These are phyloP conservation scores for Ganoderma leucocontextum DNA, from an alignment of 1,284 basidiomycete genomes.

Conservation along the genomic window DNA sequence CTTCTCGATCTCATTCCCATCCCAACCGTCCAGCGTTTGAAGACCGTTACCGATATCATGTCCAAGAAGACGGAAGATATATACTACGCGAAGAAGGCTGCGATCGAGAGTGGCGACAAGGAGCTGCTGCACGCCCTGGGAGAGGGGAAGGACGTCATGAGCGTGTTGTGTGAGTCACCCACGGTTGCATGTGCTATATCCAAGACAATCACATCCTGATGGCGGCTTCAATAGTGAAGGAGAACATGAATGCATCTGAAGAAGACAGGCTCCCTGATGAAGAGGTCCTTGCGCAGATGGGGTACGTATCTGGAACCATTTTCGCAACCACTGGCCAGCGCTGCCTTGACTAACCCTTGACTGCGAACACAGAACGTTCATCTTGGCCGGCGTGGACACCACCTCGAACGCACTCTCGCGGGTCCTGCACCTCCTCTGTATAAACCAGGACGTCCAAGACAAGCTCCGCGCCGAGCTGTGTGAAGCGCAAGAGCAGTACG, in stretches of 20 bases:
- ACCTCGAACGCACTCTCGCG: slow-evolving; percentile 19
- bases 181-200: slow-evolving; percentile 4
- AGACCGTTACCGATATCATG: slow-evolving; percentile 44
- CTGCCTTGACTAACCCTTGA: not conserved
- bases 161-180: slow-evolving; percentile 8
- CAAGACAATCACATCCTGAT: not conserved
- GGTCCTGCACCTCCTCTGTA: slow-evolving; percentile 11
- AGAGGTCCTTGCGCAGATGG: slow-evolving; percentile 44
- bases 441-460: not conserved
- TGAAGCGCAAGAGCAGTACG: slow-evolving; percentile 1
- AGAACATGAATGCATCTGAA: slow-evolving; percentile 2
- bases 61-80: slow-evolving; percentile 46
- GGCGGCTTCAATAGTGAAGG: not conserved
- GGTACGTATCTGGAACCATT: slow-evolving; percentile 32
- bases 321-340: not conserved
- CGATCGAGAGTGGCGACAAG: slow-evolving; percentile 48
- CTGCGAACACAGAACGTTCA: slow-evolving; percentile 8
- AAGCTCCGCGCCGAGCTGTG: not conserved
- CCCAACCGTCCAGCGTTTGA: not conserved
- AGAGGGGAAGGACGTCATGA: slow-evolving; percentile 41
- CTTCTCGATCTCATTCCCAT: slow-evolving; percentile 6
- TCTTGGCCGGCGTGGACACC: slow-evolving; percentile 20
- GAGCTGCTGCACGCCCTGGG: slow-evolving; percentile 32
- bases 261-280: slow-evolving; percentile 42
- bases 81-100: slow-evolving; percentile 49